Evolutionary conservation across 2,329 filamentous ascomycete genomes (phyloP).

Genomic region (Sphaceloma murrayae): DNA sequence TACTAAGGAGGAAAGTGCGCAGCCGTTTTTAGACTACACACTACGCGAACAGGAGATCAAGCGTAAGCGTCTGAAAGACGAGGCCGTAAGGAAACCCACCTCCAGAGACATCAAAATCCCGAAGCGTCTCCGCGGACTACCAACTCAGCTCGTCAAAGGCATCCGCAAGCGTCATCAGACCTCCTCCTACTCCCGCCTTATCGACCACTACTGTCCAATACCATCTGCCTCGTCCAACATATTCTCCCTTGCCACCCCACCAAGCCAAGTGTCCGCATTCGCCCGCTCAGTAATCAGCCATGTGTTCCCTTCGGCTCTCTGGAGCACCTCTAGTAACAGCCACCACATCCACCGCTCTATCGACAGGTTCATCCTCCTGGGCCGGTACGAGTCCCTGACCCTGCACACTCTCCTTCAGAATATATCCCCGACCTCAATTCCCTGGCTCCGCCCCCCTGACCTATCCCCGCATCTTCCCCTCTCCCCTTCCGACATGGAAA

Average conservation of each 20-base stretch:
- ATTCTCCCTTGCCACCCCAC: constrained; percentile 58
- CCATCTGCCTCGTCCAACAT: constrained; percentile 31
- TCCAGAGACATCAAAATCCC: neutral
- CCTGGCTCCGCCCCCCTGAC: constrained; percentile 61
- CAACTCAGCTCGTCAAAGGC: constrained; percentile 51
- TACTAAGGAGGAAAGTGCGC: constrained; percentile 55
- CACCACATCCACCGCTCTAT: constrained; percentile 54
- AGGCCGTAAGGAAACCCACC: neutral
- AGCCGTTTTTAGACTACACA: constrained; percentile 76
- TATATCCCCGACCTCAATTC: constrained; percentile 34
- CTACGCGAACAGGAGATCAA: constrained; percentile 73
- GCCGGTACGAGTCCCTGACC: constrained; percentile 71
- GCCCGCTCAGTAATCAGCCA: constrained; percentile 66
- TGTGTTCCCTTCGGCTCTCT: constrained; percentile 66
- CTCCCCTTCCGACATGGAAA: constrained; percentile 60
- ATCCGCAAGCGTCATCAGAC: constrained; percentile 61
- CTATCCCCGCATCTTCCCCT: constrained; percentile 40
- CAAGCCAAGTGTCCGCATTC: constrained; percentile 68
- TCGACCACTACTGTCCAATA: constrained; percentile 70
- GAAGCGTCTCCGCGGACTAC: constrained; percentile 57
- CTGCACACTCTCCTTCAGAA: constrained; percentile 69
- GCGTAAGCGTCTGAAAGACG: constrained; percentile 13
- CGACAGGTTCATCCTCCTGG: constrained; percentile 66
- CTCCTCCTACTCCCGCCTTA: constrained; percentile 70
- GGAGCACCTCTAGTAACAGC: constrained; percentile 60